phyloP scores from a whole-genome alignment of 305 asterid species.

The Fraxinus albicans region DNA sequence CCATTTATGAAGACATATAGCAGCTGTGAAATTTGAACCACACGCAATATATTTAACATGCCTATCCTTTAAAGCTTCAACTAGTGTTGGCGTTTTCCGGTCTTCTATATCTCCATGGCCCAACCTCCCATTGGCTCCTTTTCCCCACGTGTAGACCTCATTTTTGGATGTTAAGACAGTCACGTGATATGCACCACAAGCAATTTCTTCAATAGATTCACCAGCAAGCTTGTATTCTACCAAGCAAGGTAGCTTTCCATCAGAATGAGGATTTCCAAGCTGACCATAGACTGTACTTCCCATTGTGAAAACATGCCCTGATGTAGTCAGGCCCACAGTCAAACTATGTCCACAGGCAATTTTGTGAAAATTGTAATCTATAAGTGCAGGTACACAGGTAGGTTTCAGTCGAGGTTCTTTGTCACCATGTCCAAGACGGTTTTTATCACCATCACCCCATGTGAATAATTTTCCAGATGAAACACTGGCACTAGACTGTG shows the following conservation, averaged over 20 bases:
- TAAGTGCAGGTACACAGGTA: conserved; percentile 87
- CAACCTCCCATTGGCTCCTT: conserved; percentile 94
- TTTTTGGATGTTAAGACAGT: conserved; percentile 79
- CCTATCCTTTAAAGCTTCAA: conserved; percentile 82
- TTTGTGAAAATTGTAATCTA: conserved; percentile 78
- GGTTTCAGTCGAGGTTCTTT: conserved; percentile 85
- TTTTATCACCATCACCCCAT: conserved; percentile 99
- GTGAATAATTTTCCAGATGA: conserved; percentile 91
- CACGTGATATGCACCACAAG: conserved; percentile 93
- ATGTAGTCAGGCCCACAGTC: conserved; percentile 83
- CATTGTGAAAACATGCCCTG: conserved; percentile 87
- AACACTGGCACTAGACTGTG: conserved; percentile 71
- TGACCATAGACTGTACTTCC: conserved; percentile 95
- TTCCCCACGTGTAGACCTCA: conserved; percentile 97
- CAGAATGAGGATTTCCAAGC: conserved; percentile 83
- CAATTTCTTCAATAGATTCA: conserved; percentile 74
- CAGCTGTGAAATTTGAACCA: conserved; percentile 89
- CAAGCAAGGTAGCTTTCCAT: conserved; percentile 79
- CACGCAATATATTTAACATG: conserved; percentile 85
- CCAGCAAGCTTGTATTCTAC: conserved; percentile 76
- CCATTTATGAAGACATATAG: conserved; percentile 91
- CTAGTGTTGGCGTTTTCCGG: conserved; percentile 71
- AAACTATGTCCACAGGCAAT: conserved; percentile 92
- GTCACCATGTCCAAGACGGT: conserved; percentile 96
- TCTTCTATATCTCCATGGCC: conserved; percentile 98